A percentile compares a stretch with the other conserved stretches of the same genome.
These are phyloP conservation scores for Hymenochaete sp. DNA, from an alignment of 1,284 basidiomycete species.

Conservation along the genomic window DNA sequence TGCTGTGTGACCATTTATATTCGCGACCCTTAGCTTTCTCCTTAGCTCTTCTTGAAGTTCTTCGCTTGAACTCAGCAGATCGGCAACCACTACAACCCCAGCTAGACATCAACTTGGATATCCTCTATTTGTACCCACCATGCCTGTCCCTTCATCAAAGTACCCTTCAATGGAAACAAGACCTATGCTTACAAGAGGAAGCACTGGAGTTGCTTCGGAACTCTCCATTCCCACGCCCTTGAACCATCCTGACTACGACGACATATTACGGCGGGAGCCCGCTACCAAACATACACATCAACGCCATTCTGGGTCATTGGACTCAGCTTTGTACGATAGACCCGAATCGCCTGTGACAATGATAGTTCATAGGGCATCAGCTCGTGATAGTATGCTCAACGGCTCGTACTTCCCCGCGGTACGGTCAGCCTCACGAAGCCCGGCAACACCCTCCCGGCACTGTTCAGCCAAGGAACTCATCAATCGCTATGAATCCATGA, in stretches of 20 bases:
- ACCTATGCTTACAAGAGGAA: conserved; percentile 13
- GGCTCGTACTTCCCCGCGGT: conserved; percentile 11
- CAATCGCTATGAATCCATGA: conserved; percentile 35
- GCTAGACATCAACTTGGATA: neutral
- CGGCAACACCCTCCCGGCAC: conserved; percentile 6
- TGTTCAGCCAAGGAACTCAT: conserved; percentile 33
- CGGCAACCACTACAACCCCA: neutral
- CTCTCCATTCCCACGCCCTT: conserved; percentile 6
- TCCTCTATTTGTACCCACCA: too few relatives aligned
- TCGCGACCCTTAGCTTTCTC: too few relatives aligned
- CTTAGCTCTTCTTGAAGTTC: too few relatives aligned
- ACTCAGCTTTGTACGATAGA: too few relatives aligned
- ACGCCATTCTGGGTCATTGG: too few relatives aligned
- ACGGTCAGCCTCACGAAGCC: neutral
- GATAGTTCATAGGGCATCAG: too few relatives aligned
- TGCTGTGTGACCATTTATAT: too few relatives aligned
- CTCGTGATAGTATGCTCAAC: too few relatives aligned
- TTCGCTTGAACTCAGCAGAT: too few relatives aligned
- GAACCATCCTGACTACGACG: conserved; percentile 7
- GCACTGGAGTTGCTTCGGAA: conserved; percentile 8
- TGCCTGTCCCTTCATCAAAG: conserved; percentile 10
- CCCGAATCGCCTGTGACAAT: too few relatives aligned
- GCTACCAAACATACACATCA: too few relatives aligned
- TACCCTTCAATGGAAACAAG: conserved; percentile 8
- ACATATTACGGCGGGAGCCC: too few relatives aligned